phyloP scores from a whole-genome alignment of 2,329 filamentous ascomycete genomes.

The Fusarium duplospermum region DNA sequence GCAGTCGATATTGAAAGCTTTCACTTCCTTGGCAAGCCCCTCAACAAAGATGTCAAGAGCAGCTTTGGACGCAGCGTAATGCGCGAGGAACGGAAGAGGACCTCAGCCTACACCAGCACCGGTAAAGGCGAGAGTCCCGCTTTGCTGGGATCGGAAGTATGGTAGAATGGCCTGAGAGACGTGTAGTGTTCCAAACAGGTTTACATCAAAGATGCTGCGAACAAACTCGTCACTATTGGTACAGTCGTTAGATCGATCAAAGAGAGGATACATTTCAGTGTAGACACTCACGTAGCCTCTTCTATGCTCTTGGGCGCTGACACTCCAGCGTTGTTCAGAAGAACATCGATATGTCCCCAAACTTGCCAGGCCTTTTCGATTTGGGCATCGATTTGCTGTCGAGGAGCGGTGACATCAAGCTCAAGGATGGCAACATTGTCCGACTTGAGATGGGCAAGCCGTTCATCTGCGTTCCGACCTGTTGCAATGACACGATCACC shows the following conservation, averaged over 20 bases:
- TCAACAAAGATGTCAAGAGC: slow-evolving; percentile 46
- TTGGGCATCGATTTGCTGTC: slow-evolving; percentile 29
- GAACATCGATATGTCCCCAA: slow-evolving; percentile 49
- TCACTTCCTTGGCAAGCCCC: slow-evolving; percentile 45
- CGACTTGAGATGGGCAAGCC: slow-evolving; percentile 42
- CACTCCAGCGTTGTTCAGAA: slow-evolving; percentile 51
- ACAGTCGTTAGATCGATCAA: background rate
- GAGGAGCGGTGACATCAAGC: slow-evolving; percentile 45
- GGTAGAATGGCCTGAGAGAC: slow-evolving; percentile 45
- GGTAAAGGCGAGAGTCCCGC: slow-evolving; percentile 46
- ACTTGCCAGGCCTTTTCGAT: slow-evolving; percentile 45
- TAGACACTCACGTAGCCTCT: slow-evolving; percentile 44
- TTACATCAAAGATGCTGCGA: slow-evolving; percentile 44
- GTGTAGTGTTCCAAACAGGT: slow-evolving; percentile 44
- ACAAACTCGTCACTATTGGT: slow-evolving; percentile 37
- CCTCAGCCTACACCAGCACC: slow-evolving; percentile 44
- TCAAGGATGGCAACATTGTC: slow-evolving; percentile 46
- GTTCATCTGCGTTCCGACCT: slow-evolving; percentile 41
- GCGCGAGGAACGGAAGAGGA: slow-evolving; percentile 45
- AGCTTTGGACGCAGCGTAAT: slow-evolving; percentile 48
- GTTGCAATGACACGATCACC: slow-evolving; percentile 49
- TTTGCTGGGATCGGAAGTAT: slow-evolving; percentile 40
- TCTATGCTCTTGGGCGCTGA: slow-evolving; percentile 43
- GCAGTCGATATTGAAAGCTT: slow-evolving; percentile 42
- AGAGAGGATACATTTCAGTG: background rate